These are phyloP conservation scores for Vigna unguiculata DNA, from an alignment of 306 rosid genomes.

Conservation along the genomic window DNA sequence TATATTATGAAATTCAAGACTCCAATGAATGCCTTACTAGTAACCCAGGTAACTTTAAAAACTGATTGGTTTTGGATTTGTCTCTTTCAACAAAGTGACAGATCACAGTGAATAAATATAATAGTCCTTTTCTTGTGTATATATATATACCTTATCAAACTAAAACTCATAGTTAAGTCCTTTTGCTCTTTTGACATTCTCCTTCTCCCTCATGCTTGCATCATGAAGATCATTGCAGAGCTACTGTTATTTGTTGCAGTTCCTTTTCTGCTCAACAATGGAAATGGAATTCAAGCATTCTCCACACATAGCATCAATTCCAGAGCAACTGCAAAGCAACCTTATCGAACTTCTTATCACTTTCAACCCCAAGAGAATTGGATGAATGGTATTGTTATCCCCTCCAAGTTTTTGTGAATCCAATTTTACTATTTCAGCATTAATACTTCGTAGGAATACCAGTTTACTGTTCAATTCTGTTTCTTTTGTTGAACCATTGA, in stretches of 20 bases:
- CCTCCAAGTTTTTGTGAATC: neutral
- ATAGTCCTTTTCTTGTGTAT: neutral
- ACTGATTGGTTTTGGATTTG: constrained; percentile 28
- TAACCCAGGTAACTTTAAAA: constrained; percentile 11
- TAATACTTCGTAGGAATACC: neutral
- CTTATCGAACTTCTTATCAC: constrained; percentile 51
- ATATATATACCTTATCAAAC: constrained; percentile 1
- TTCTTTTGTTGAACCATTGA: neutral
- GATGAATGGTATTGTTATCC: constrained; percentile 50
- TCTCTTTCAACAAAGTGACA: constrained; percentile 9
- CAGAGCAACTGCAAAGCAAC: constrained; percentile 32
- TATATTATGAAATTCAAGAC: neutral
- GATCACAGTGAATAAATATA: constrained; percentile 27
- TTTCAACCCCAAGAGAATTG: constrained; percentile 51
- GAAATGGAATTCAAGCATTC: constrained; percentile 35
- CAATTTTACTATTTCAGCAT: neutral
- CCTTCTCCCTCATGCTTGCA: constrained; percentile 26
- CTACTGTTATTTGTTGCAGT: constrained; percentile 12
- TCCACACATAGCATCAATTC: neutral
- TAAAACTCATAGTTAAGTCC: neutral
- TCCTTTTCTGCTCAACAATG: constrained; percentile 35
- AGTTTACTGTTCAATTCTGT: neutral
- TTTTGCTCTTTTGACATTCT: constrained; percentile 6
- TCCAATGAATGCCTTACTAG: neutral
- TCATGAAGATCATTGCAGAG: constrained; percentile 43